Base-by-base conservation (phyloP, 495 filamentous ascomycete genomes). In the Cryomyces antarcticus region DNA sequence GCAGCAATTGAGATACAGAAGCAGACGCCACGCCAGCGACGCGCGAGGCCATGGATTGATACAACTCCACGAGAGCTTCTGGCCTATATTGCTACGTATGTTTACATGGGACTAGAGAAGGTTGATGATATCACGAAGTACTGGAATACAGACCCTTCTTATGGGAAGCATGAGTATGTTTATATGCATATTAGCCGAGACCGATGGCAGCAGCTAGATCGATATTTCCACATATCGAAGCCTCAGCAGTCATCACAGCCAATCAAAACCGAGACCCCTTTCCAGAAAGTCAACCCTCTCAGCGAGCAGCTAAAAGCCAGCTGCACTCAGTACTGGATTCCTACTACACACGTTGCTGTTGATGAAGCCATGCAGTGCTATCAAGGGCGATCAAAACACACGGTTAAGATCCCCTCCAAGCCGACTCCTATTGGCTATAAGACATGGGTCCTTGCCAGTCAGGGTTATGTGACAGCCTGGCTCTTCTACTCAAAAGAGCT, bases 391-490 rank as follows among this genome's bases (percentile, higher is more conserved):
- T 28, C 41, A 6, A 43, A 30, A 27, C 29, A 43, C 10, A 43
- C 24, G 12, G 41, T 43, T 27, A 43, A 35, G 11, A 43, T 43
- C 24, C 41, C 30, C 10, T 7, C 30, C 6, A 43, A 43, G 35
- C 41, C 41, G 9, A 43, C 41, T 24, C 41, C 41, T 13, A 17
- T 33, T 13, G 41, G 41, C 41, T 34, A 6, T 35, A 43, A 43
- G 24, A 43, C 35, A 7, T 43, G 39, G 27, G 27, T 30, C 6
- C 39, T 41, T 5, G 39, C 39, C 5, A 41, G 30, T 29, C 7
- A 41, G 29, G 31, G 29, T 13, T 43, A 43, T 35, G 17, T 43
- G 13, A 13, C 35, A 24, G 41, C 31, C 31, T 43, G 30, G 41
- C 7, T 34, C 6, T 43, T n/a, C 12, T 27, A 43, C 24, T 28